phyloP scores from a whole-genome alignment of 2,329 filamentous ascomycete genomes.

The Graphilbum sp. region DNA sequence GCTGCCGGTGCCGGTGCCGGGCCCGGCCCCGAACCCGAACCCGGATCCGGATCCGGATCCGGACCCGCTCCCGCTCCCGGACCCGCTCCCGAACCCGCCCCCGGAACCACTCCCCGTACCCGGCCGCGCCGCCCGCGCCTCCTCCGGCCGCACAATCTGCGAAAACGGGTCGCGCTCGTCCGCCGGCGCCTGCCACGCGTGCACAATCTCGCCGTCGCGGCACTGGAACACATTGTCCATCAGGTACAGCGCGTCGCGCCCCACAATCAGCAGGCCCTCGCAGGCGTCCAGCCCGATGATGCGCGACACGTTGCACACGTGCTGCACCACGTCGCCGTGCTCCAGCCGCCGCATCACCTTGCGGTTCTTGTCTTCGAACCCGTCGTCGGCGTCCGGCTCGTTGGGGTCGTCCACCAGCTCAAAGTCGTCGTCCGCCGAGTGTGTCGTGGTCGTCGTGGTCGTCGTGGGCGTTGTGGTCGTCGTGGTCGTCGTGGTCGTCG shows the following conservation, averaged over 20 bases:
- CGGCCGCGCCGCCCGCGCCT: no score
- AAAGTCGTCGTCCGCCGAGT: slow-evolving; percentile 80
- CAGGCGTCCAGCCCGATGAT: slow-evolving; percentile 87
- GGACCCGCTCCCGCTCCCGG: background rate
- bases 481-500: slow-evolving; percentile 8
- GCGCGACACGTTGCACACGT: slow-evolving; percentile 87
- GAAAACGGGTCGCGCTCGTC: slow-evolving; percentile 94
- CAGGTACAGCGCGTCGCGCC: slow-evolving; percentile 82
- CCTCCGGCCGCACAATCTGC: slow-evolving; percentile 66
- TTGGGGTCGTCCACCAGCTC: slow-evolving; percentile 91
- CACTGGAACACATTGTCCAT: slow-evolving; percentile 95
- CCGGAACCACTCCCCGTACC: no score
- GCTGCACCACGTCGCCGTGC: slow-evolving; percentile 79
- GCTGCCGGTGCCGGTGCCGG: background rate
- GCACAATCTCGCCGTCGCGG: slow-evolving; percentile 88
- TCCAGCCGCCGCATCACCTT: slow-evolving; percentile 93
- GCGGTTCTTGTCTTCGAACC: slow-evolving; percentile 92
- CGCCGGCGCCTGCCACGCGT: slow-evolving; percentile 80
- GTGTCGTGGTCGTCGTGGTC: background rate
- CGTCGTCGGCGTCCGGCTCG: slow-evolving; percentile 56
- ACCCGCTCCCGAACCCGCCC: no score
- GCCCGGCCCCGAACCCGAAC: no score
- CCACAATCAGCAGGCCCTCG: slow-evolving; percentile 84
- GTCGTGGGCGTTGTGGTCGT: slow-evolving; percentile 9
- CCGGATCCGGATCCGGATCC: no score